Evolutionary conservation across 441 rosid species (phyloP).

Genomic region (Adansonia gregorii): DNA sequence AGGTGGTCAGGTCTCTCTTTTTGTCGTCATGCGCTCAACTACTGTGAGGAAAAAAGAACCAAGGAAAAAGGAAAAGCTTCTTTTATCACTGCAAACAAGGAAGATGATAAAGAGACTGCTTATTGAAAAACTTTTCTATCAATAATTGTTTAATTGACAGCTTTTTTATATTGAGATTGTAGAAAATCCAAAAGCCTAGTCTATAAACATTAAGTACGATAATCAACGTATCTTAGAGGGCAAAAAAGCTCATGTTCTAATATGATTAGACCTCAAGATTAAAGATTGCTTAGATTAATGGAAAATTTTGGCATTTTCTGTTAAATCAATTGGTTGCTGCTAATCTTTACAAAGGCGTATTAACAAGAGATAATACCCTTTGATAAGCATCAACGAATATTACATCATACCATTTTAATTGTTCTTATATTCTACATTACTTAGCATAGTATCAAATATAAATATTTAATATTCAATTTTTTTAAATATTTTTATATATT

Average conservation of each 20-base stretch:
- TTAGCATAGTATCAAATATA: too few relatives aligned
- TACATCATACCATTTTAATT: too few relatives aligned
- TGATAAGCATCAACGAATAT: neutral
- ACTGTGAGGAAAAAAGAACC: neutral
- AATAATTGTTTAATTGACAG: constrained; percentile 35
- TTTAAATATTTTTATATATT: too few relatives aligned
- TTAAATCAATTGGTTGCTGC: constrained; percentile 4
- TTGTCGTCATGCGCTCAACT: constrained; percentile 44
- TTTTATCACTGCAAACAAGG: constrained; percentile 27
- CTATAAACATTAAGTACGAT: constrained; percentile 9
- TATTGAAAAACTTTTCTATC: constrained; percentile 22
- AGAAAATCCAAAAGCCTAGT: constrained; percentile 44
- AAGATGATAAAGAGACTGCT: constrained; percentile 9
- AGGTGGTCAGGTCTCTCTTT: constrained; percentile 39
- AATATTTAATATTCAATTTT: too few relatives aligned
- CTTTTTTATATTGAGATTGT: constrained; percentile 53
- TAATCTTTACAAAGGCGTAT: neutral
- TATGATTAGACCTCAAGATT: constrained; percentile 17
- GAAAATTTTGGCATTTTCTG: neutral
- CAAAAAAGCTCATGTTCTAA: neutral
- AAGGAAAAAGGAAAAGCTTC: constrained; percentile 17
- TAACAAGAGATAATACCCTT: neutral
- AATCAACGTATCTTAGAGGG: neutral
- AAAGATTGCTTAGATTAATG: neutral
- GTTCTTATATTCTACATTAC: neutral